Percentiles rank a stretch among this genome's conserved stretches.
Evolutionary conservation across 2,329 filamentous ascomycete species (phyloP).

Genomic region (Fusarium guadeloupense): DNA sequence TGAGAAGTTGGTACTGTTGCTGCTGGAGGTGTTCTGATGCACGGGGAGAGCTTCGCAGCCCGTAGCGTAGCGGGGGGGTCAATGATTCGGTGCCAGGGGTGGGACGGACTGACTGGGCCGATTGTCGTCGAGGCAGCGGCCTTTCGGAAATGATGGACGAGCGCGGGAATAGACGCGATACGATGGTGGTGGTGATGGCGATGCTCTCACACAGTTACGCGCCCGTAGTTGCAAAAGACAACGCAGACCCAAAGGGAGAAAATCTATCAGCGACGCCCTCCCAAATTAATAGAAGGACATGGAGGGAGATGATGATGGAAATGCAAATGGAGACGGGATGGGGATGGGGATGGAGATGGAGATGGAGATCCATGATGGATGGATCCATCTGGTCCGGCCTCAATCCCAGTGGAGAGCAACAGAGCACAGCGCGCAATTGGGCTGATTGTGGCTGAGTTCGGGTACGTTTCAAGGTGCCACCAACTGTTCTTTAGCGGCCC

Average conservation of each 20-base stretch:
- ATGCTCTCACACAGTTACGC: constrained; percentile 1
- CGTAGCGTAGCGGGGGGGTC: constrained; percentile 29
- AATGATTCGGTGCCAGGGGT: constrained; percentile 29
- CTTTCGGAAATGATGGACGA: constrained; percentile 20
- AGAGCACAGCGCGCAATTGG: constrained; percentile 26
- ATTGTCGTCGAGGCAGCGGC: constrained; percentile 29
- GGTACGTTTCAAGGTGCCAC: constrained; percentile 16
- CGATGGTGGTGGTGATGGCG: not conserved
- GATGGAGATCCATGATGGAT: too few relatives aligned
- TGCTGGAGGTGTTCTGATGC: constrained; percentile 31
- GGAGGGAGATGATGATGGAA: constrained; percentile 5
- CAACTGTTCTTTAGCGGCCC: constrained; percentile 17
- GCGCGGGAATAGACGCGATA: constrained; percentile 1
- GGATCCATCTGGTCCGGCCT: constrained; percentile 30
- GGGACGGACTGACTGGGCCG: constrained; percentile 26
- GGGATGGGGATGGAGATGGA: constrained; percentile 7
- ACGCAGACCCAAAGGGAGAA: too few relatives aligned
- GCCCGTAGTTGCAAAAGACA: constrained; percentile 5
- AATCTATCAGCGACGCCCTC: too few relatives aligned
- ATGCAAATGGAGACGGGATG: constrained; percentile 7
- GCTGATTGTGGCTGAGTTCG: constrained; percentile 37
- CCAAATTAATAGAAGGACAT: not conserved
- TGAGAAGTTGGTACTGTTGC: constrained; percentile 21
- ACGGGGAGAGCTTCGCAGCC: constrained; percentile 34
- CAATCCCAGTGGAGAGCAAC: constrained; percentile 19